These are phyloP conservation scores for Pseudogymnoascus destructans DNA, from an alignment of 2,329 filamentous ascomycete genomes.

Conservation along the genomic window DNA sequence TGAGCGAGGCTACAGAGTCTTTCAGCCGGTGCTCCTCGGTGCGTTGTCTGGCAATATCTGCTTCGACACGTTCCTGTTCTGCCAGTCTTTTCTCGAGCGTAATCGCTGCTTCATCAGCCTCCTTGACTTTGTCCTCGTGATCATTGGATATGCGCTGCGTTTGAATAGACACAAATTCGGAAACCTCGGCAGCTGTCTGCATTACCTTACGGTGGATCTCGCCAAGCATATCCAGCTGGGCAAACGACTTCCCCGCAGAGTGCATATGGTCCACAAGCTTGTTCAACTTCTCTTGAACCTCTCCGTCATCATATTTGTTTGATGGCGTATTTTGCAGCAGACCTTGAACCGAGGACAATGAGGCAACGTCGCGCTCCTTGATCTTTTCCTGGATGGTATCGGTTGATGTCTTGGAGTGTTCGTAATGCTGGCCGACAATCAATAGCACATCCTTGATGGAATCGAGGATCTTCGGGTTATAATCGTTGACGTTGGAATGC, in stretches of 20 bases:
- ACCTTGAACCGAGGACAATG: conserved; percentile 37
- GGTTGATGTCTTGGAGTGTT: conserved; percentile 62
- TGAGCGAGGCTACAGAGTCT: conserved; percentile 36
- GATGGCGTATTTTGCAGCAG: conserved; percentile 39
- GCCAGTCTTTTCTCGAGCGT: conserved; percentile 64
- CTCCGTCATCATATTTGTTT: conserved; percentile 50
- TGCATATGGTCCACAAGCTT: conserved; percentile 50
- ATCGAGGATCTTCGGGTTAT: conserved; percentile 78
- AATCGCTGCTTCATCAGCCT: conserved; percentile 65
- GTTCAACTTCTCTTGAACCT: conserved; percentile 44
- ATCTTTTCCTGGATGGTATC: conserved; percentile 44
- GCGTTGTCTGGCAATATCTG: conserved; percentile 34
- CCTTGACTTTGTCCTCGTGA: conserved; percentile 64
- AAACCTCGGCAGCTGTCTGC: conserved; percentile 70
- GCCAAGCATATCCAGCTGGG: conserved; percentile 70
- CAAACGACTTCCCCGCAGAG: conserved; percentile 54
- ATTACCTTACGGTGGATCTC: conserved; percentile 81
- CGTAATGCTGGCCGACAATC: conserved; percentile 74
- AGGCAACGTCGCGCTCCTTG: conserved; percentile 36
- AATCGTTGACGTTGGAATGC: conserved; percentile 66
- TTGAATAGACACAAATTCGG: conserved; percentile 66
- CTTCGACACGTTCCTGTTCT: conserved; percentile 50
- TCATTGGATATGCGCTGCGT: conserved; percentile 63
- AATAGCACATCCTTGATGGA: conserved; percentile 74
- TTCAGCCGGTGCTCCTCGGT: conserved; percentile 51